A percentile compares a stretch with the other conserved stretches of the same genome.
Conservation (phyloP, 768 basidiomycete genomes). For the Mycena filopes region DNA sequence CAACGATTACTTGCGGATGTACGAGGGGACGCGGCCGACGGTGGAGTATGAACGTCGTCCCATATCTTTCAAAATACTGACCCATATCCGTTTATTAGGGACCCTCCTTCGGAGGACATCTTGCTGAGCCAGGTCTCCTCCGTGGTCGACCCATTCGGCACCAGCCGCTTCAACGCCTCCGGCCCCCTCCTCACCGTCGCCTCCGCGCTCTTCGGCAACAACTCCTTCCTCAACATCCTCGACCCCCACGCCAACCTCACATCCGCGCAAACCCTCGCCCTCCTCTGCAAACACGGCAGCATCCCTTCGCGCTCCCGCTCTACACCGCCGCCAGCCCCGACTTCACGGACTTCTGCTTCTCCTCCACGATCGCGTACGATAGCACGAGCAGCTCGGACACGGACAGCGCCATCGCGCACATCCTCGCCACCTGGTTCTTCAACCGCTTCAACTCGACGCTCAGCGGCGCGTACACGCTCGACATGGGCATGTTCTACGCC, state of each 20-base stretch:
- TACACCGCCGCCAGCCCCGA: not conserved
- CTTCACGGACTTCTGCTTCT: not conserved
- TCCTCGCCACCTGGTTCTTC: slow-evolving; percentile 1
- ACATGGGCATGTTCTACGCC: slow-evolving; percentile 8
- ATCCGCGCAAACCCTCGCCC: not conserved
- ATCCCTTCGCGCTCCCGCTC: not conserved
- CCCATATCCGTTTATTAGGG: not conserved
- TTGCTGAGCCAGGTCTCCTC: not conserved
- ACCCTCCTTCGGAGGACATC: not conserved
- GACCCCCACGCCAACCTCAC: slow-evolving; percentile 4
- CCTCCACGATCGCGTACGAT: not conserved
- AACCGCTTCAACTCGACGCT: not conserved
- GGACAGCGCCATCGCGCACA: not conserved
- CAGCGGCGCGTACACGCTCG: not conserved
- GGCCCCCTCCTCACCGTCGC: not conserved
- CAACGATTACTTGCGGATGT: slow-evolving; percentile 1
- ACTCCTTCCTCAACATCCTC: slow-evolving; percentile 11
- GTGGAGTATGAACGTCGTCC: slow-evolving; percentile 1
- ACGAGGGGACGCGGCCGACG: not conserved
- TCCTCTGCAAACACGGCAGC: slow-evolving; percentile 1
- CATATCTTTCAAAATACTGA: not conserved
- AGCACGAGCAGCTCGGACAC: not conserved
- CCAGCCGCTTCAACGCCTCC: not conserved
- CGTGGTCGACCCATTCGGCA: slow-evolving; percentile 3
- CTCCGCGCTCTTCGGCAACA: slow-evolving; percentile 7